A percentile compares a stretch with the other conserved stretches of the same genome.
These are phyloP conservation scores for Hypoxylon sp. DNA, from an alignment of 2,329 filamentous ascomycete genomes.

Conservation along the genomic window DNA sequence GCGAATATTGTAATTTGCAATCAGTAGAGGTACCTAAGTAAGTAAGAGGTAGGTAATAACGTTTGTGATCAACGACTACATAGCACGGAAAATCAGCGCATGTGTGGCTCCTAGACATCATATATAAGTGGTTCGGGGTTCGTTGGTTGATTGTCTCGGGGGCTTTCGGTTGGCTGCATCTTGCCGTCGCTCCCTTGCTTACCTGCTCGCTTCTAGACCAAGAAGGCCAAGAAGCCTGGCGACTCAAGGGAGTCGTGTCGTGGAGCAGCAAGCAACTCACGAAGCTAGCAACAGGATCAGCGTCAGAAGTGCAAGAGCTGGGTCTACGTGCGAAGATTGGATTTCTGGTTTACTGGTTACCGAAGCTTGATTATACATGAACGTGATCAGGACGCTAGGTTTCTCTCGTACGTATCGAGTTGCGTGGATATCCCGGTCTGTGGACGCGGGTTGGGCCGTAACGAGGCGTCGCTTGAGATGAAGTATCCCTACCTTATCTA, in stretches of 20 bases:
- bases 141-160: conserved; percentile 40
- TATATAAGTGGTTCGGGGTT: conserved; percentile 26
- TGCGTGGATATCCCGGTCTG: conserved; percentile 23
- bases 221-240: conserved; percentile 3
- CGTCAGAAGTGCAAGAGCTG: conserved; percentile 16
- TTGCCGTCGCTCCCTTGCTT: conserved; percentile 37
- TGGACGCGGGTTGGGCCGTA: conserved; percentile 24
- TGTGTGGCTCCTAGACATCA: conserved; percentile 25
- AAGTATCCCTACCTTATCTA: background rate
- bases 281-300: conserved; percentile 13
- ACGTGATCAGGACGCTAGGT: background rate
- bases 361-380: conserved; percentile 5
- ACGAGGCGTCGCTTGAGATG: conserved; percentile 7
- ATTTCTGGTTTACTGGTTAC: conserved; percentile 4
- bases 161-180: conserved; percentile 41
- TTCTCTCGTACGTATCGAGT: conserved; percentile 13
- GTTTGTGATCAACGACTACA: conserved; percentile 23
- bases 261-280: conserved; percentile 21
- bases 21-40: background rate
- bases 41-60: background rate
- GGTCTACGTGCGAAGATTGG: conserved; percentile 22
- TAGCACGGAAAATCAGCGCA: conserved; percentile 16
- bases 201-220: conserved; percentile 26
- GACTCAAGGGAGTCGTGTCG: conserved; percentile 14
- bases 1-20: conserved; percentile 13